Conservation (phyloP, 352 stramenopile genomes). For the Elongisporangium prolatum region DNA sequence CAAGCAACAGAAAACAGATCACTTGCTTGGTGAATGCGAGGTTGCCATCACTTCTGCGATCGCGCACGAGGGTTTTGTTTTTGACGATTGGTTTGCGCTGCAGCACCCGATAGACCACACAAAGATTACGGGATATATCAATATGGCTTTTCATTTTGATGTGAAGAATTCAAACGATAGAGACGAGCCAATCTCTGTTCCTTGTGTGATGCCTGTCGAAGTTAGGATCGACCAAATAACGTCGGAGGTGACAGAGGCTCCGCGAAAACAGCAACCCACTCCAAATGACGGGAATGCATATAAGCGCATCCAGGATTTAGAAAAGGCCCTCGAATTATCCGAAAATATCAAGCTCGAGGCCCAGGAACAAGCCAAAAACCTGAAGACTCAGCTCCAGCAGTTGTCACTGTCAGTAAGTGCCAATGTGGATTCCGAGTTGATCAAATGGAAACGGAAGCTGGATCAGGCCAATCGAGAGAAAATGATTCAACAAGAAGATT, state of each 20-base stretch:
- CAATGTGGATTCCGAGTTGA: slow-evolving; percentile 23
- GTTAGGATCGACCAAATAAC: background rate
- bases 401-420: slow-evolving; percentile 10
- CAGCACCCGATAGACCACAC: slow-evolving; percentile 20
- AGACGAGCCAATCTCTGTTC: slow-evolving; percentile 2
- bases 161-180: slow-evolving; percentile 27
- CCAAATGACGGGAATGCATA: slow-evolving; percentile 5
- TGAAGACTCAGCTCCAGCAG: slow-evolving; percentile 46
- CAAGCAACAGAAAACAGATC: slow-evolving; percentile 62
- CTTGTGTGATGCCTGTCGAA: background rate
- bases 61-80: slow-evolving; percentile 62
- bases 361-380: slow-evolving; percentile 36
- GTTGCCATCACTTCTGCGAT: slow-evolving; percentile 70
- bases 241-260: background rate
- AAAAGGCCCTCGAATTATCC: slow-evolving; percentile 16
- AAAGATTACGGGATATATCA: slow-evolving; percentile 27
- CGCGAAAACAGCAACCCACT: background rate
- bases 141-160: slow-evolving; percentile 60
- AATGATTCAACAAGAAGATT: slow-evolving; percentile 27
- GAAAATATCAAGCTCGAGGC: slow-evolving; percentile 41
- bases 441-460: slow-evolving; percentile 49
- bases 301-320: slow-evolving; percentile 16
- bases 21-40: slow-evolving; percentile 68
- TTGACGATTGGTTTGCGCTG: slow-evolving; percentile 59
- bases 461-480: slow-evolving; percentile 51